Evolutionary conservation across 2,329 filamentous ascomycete species (phyloP).

Genomic region (Arthrinium phaeospermum): DNA sequence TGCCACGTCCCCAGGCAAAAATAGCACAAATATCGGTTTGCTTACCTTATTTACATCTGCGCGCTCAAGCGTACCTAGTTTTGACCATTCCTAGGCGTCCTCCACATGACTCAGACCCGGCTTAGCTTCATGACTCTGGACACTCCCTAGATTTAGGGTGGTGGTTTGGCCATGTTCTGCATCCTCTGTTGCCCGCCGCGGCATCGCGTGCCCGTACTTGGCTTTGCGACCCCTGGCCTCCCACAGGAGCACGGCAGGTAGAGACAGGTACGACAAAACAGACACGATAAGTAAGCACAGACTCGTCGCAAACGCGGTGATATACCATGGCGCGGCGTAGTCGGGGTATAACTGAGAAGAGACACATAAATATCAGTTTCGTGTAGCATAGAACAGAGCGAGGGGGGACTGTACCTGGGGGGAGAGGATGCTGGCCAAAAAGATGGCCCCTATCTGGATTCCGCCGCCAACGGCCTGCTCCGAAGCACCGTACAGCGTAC

Average conservation of each 20-base stretch:
- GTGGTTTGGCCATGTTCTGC: not conserved
- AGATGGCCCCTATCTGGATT: not conserved
- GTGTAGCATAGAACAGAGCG: not conserved
- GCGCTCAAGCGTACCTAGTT: no score
- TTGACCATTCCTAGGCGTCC: not conserved
- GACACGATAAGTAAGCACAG: not conserved
- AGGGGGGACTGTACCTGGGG: not conserved
- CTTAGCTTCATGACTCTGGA: not conserved
- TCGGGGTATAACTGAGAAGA: not conserved
- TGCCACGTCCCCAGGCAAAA: no score
- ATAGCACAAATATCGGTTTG: no score
- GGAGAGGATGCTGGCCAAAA: not conserved
- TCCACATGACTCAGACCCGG: not conserved
- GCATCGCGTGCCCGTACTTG: slow-evolving; percentile 7
- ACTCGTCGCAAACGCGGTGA: not conserved
- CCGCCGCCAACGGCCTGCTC: slow-evolving; percentile 8
- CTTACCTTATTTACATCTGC: no score
- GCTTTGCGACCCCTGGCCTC: slow-evolving; percentile 1
- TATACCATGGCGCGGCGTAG: not conserved
- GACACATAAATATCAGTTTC: not conserved
- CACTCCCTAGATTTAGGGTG: not conserved
- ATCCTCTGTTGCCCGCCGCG: not conserved
- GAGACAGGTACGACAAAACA: not conserved
- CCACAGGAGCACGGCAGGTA: not conserved
- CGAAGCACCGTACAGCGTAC: not conserved